Conservation (phyloP, 352 stramenopile genomes). For the Globisporangium yorkense region DNA sequence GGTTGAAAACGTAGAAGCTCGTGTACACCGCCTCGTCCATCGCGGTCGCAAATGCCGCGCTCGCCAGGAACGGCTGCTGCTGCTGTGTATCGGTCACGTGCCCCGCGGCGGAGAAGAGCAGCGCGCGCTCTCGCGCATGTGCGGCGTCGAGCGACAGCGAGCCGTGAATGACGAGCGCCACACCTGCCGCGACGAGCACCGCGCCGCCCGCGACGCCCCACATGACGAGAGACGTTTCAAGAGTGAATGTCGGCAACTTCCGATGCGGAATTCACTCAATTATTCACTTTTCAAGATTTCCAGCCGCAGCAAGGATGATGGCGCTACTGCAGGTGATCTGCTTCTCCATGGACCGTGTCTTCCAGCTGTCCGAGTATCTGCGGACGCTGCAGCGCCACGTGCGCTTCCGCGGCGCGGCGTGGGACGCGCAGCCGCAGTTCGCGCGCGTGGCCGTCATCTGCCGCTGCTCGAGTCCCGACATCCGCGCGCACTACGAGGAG, state of each 20-base stretch:
- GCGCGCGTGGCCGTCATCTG: slow-evolving; percentile 28
- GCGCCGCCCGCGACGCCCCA: slow-evolving; percentile 18
- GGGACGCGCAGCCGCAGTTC: slow-evolving; percentile 16
- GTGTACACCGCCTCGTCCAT: slow-evolving; percentile 47
- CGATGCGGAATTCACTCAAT: background rate
- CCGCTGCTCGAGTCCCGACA: slow-evolving; percentile 26
- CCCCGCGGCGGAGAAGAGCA: slow-evolving; percentile 12
- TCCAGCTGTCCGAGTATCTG: slow-evolving; percentile 55
- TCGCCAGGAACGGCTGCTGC: slow-evolving; percentile 15
- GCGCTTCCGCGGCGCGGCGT: slow-evolving; percentile 17
- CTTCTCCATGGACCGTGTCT: slow-evolving; percentile 65
- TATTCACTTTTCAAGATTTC: background rate
- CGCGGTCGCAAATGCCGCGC: slow-evolving; percentile 25
- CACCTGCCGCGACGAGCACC: slow-evolving; percentile 15
- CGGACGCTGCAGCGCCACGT: slow-evolving; percentile 33
- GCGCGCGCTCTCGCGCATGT: slow-evolving; percentile 2
- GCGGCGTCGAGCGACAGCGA: slow-evolving; percentile 21
- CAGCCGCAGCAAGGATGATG: background rate
- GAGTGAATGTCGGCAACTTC: background rate
- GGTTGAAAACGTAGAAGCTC: slow-evolving; percentile 70
- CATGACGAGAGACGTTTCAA: slow-evolving; percentile 8
- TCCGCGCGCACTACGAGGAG: slow-evolving; percentile 24
- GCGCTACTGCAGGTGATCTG: slow-evolving; percentile 38
- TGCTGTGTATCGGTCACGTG: background rate
- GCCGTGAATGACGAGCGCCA: slow-evolving; percentile 19